Base-by-base conservation (phyloP, 352 stramenopile species). In the Phytophthora pini region DNA sequence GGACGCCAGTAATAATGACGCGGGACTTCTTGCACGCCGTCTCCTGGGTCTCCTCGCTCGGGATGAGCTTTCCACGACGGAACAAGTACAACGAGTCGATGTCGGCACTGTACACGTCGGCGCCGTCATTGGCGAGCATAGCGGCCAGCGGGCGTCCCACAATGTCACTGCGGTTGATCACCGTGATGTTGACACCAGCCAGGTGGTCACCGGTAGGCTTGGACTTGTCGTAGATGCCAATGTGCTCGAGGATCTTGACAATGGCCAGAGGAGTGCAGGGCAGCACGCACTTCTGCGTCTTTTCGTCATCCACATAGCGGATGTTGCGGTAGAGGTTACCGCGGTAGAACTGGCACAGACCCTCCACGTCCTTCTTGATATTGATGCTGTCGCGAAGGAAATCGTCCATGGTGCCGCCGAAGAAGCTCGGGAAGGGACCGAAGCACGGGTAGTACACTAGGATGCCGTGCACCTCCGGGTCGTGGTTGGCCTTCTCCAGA, bases 401-500 rank as follows among this genome's bases (percentile, higher is more conserved):
- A 79, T 99, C 97, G 84, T 99, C 97, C 86, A 99, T 98, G 56
- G 87, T 93, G 45, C 93, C 95, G 27, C 97, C 97, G 58, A 88
- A 98, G 74, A 99, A 99, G 43, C 88, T 98, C 61, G 97, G 96
- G 63, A 98, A 97, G 43, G 92, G 70, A 40, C 97, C 97, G 66
- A 99, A 99, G 79, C 98, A 98, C 47, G 97, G 97, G 81, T 99
- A 99, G 80, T 99, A 99, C 15, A 99, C 92, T 54, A 99, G 97
- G 63, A 99, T 98, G 38, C 97, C 95, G 79, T 98, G 93, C 48
- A 98, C 96, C n/a, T 95, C 83, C 15, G 90, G 83, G 75, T 98
- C 90, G 39, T 81, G 87, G 78, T 99, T 99, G 55, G 93, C 94
- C 57, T 95, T 85, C 51, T 97, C 82, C 11, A 99, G 77, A 12